phyloP scores from a whole-genome alignment of 805 yeast genomes.

The Groenewaldozyma tartarivorans region DNA sequence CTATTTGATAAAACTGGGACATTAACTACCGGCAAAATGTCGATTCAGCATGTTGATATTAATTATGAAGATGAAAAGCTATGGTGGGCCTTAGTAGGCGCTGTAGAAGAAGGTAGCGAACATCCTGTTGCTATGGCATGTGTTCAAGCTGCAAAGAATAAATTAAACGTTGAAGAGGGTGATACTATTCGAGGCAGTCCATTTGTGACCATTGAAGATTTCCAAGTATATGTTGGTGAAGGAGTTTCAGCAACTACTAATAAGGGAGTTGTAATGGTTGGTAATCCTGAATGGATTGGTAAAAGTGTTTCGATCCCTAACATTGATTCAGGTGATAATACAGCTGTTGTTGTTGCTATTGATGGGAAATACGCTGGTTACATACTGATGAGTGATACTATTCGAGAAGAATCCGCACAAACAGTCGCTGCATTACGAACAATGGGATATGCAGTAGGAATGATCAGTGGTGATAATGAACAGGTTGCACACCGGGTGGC shows the following conservation, averaged over 20 bases:
- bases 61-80: slow-evolving; percentile 9
- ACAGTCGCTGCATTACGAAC: slow-evolving; percentile 47
- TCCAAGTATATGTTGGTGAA: slow-evolving; percentile 24
- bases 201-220: slow-evolving; percentile 11
- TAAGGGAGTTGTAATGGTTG: slow-evolving; percentile 6
- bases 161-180: slow-evolving; percentile 8
- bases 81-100: slow-evolving; percentile 48
- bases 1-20: slow-evolving; percentile 97
- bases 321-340: slow-evolving; percentile 27
- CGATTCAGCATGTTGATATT: slow-evolving; percentile 22
- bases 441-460: slow-evolving; percentile 55
- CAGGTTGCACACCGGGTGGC: slow-evolving; percentile 60
- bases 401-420: slow-evolving; percentile 55
- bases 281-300: slow-evolving; percentile 26
- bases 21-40: slow-evolving; percentile 76
- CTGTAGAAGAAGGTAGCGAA: slow-evolving; percentile 62
- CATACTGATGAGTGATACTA: slow-evolving; percentile 55
- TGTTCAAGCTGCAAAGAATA: slow-evolving; percentile 28
- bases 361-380: slow-evolving; percentile 53
- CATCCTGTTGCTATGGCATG: slow-evolving; percentile 85
- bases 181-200: slow-evolving; percentile 5
- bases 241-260: slow-evolving; percentile 26
- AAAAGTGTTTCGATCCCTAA: slow-evolving; percentile 15
- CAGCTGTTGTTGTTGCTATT: slow-evolving; percentile 49
- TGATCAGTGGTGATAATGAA: slow-evolving; percentile 82